Evolutionary conservation across 139 green algal species (phyloP), one percentile per base, ranked within the genome.

Genomic region (Chlorella sp.): DNA sequence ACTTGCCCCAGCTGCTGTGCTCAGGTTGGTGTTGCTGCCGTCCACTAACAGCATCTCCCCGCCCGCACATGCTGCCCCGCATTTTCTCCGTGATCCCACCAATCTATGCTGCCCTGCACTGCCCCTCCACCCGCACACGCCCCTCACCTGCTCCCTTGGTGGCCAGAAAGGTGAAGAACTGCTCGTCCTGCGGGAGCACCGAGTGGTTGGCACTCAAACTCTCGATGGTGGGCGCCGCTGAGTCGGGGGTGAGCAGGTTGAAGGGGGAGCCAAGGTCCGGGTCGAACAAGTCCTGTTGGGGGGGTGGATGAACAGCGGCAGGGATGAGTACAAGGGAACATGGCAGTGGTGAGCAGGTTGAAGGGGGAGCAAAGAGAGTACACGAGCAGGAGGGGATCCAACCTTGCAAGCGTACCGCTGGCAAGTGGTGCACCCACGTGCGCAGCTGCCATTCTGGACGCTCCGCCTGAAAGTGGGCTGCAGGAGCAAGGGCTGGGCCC

Each of bases 91-190:
- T n/a, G n/a, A n/a, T n/a, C n/a, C n/a, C n/a, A n/a, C n/a, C n/a
- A n/a, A n/a, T n/a, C n/a, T n/a, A n/a, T n/a, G n/a, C n/a, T n/a
- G n/a, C n/a, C n/a, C n/a, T n/a, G n/a, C n/a, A n/a, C n/a, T n/a
- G n/a, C n/a, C n/a, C n/a, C n/a, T n/a, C n/a, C n/a, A n/a, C n/a
- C n/a, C 48, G 48, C 48, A 57, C 48, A 57, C 48, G 48, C 26
- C 24, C 22, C 9, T 36, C 57, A 73, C 39, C 42, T 11, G 42
- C 18, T 1, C 81, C 89, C 75, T 93, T 93, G 18, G 73, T 87
- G 40, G 83, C 91, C 42, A 93, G 86, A 48, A 93, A 93, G 66
- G 64, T 71, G 32, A 93, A 92, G 3, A 79, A 68, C 39, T 71
- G n/a, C n/a, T n/a, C 42, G 57, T 34, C 19, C 2, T 39, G n/a